Evolutionary conservation across 2,329 filamentous ascomycete species (phyloP), one percentile per base, ranked within the genome.

Genomic region (Acephala macrosclerotiorum): DNA sequence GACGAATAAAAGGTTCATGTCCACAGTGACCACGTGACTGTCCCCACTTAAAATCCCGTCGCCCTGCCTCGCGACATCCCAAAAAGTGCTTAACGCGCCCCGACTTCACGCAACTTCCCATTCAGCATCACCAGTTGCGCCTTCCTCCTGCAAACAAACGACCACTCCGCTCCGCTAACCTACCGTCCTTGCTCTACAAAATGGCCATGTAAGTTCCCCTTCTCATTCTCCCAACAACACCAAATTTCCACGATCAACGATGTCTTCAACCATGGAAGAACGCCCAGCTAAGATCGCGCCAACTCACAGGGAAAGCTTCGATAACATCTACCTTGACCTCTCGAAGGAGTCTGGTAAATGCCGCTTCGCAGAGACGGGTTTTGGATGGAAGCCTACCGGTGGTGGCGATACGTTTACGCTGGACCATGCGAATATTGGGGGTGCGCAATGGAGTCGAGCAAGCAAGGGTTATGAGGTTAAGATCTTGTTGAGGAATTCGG

Each of bases 241-340:
- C 58, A 26, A 20, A 22, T 35, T 22, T 58, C 38, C 20, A n/a
- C 51, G 22, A 25, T 35, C 38, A 33, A 40, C 35, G 47, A n/a
- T 18, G 29, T 20, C 40, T 45, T 12, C n/a, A 14, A 64, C 45
- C 55, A 65, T 64, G 38, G 36, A 22, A 16, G 2, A 26, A 38
- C 18, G 26, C 40, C 29, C 25, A 56, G 45, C 71, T 72, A 64
- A 72, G 53, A 42, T 22, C n/a, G 33, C 8, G 61, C 14, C 26
- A 59, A 18, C 12, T 11, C 25, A 33, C 42, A 90, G 87, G 73
- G 96, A 99, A 88, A 96, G 91, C 77, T 99, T 99, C 81, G 95
- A 98, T 78, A 94, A 93, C 81, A 97, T 98, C 82, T 94, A 96
- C 81, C 89, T 99, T 74, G 95, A 99, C 79, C 87, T 99, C 67